These are phyloP conservation scores for Diplocarpon rosae DNA, from an alignment of 2,329 filamentous ascomycete species.

Conservation along the genomic window DNA sequence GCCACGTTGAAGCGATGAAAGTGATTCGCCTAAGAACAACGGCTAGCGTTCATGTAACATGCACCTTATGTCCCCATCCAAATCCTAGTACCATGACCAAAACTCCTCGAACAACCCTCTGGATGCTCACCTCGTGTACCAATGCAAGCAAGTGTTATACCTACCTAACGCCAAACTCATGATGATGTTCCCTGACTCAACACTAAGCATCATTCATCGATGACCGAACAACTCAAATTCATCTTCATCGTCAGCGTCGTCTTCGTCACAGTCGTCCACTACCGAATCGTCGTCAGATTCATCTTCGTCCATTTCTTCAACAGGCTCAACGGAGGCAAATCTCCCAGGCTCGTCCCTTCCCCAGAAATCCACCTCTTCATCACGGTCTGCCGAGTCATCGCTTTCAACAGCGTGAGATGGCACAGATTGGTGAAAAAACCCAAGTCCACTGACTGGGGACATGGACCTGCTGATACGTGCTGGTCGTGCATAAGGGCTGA, in stretches of 20 bases:
- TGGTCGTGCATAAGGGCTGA: slow-evolving; percentile 19
- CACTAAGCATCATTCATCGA: neutral
- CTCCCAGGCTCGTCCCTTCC: slow-evolving; percentile 35
- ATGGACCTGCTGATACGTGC: slow-evolving; percentile 26
- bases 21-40: too few relatives aligned
- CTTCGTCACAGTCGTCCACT: slow-evolving; percentile 28
- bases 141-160: too few relatives aligned
- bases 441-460: slow-evolving; percentile 25
- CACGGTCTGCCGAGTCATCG: slow-evolving; percentile 35
- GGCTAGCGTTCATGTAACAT: neutral
- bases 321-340: slow-evolving; percentile 19
- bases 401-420: slow-evolving; percentile 33
- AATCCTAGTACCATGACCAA: neutral
- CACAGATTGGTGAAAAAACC: slow-evolving; percentile 17
- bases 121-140: too few relatives aligned
- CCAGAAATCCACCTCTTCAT: slow-evolving; percentile 37
- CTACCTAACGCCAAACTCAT: neutral
- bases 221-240: slow-evolving; percentile 32
- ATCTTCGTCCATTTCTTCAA: slow-evolving; percentile 24
- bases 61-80: neutral
- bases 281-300: slow-evolving; percentile 31
- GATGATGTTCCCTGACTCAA: neutral
- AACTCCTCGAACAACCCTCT: neutral
- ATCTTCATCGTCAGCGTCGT: slow-evolving; percentile 36
- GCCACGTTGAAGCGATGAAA: too few relatives aligned